Evolutionary conservation across 352 stramenopile species (phyloP).

Genomic region (Thalassiosira hispida): DNA sequence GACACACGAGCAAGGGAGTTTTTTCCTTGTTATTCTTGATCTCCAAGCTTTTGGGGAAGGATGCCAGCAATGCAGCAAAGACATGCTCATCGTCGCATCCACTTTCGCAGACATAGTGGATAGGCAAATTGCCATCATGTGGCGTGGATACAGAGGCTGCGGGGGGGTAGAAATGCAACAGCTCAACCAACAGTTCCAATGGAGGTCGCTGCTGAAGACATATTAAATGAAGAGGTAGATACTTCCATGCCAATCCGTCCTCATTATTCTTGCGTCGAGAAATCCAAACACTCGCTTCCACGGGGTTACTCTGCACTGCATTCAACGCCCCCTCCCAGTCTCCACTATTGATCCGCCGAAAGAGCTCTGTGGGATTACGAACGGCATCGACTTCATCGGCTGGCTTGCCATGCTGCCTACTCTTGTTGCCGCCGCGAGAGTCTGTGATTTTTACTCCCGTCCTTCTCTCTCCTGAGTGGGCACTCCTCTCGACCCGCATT

Average conservation of each 20-base stretch:
- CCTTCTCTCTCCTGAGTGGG: not conserved
- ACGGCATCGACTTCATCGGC: conserved; percentile 52
- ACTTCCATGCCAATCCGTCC: conserved; percentile 55
- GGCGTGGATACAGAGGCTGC: conserved; percentile 46
- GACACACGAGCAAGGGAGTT: conserved; percentile 56
- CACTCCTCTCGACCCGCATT: not conserved
- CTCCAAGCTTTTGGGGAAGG: conserved; percentile 46
- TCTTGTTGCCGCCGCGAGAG: not conserved
- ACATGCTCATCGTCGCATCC: conserved; percentile 56
- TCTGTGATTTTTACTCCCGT: conserved; percentile 1
- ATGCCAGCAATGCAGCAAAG: conserved; percentile 40
- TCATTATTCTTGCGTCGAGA: conserved; percentile 34
- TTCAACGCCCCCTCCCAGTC: conserved; percentile 55
- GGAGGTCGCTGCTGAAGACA: conserved; percentile 59
- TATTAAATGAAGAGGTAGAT: conserved; percentile 61
- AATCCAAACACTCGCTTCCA: conserved; percentile 55
- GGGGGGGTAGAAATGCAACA: conserved; percentile 48
- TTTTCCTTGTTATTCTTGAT: conserved; percentile 50
- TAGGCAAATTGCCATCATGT: conserved; percentile 64
- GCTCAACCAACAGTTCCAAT: conserved; percentile 30
- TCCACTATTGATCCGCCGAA: conserved; percentile 55
- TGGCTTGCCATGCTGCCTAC: not conserved
- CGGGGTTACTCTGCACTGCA: conserved; percentile 31
- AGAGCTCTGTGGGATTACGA: conserved; percentile 55
- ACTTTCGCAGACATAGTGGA: conserved; percentile 64